These are phyloP conservation scores for Tetragonia tetragonoides DNA, from an alignment of 148 eudicot genomes.

Conservation along the genomic window DNA sequence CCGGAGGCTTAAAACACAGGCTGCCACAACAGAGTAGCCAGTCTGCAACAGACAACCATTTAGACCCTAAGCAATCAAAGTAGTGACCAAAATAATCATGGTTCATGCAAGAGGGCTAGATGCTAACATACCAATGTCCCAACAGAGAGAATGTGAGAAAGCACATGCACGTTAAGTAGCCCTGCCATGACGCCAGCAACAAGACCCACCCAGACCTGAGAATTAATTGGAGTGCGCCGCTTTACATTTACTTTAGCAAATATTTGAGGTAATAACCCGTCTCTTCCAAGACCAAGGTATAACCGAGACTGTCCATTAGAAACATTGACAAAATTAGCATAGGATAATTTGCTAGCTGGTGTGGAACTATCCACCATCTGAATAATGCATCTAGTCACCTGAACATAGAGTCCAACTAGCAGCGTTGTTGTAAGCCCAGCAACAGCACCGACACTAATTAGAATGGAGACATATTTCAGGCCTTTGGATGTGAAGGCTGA, in stretches of 20 bases:
- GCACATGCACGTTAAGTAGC: conserved; percentile 71
- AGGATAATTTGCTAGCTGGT: neutral
- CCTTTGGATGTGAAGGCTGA: conserved; percentile 85
- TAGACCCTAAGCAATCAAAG: conserved; percentile 14
- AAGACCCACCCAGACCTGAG: conserved; percentile 94
- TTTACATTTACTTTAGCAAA: conserved; percentile 80
- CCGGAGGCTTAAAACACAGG: conserved; percentile 85
- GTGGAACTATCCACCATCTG: neutral
- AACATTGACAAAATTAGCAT: conserved; percentile 17
- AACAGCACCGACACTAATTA: conserved; percentile 93
- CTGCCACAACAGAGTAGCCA: conserved; percentile 96
- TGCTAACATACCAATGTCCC: conserved; percentile 79
- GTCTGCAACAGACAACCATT: conserved; percentile 52
- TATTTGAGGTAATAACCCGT: conserved; percentile 75
- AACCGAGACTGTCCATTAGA: conserved; percentile 66
- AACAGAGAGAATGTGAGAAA: conserved; percentile 91
- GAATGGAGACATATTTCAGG: conserved; percentile 68
- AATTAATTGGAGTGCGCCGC: conserved; percentile 82
- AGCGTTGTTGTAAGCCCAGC: conserved; percentile 98
- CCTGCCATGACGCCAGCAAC: conserved; percentile 85
- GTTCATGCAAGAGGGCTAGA: conserved; percentile 3
- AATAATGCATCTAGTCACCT: conserved; percentile 49
- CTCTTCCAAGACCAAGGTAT: conserved; percentile 98
- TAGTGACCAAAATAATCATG: conserved; percentile 3
- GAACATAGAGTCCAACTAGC: conserved; percentile 96